Percentiles rank a stretch among this genome's conserved stretches.
Evolutionary conservation across 2,329 filamentous ascomycete genomes (phyloP).

Genomic region (Penicillium thymicola): DNA sequence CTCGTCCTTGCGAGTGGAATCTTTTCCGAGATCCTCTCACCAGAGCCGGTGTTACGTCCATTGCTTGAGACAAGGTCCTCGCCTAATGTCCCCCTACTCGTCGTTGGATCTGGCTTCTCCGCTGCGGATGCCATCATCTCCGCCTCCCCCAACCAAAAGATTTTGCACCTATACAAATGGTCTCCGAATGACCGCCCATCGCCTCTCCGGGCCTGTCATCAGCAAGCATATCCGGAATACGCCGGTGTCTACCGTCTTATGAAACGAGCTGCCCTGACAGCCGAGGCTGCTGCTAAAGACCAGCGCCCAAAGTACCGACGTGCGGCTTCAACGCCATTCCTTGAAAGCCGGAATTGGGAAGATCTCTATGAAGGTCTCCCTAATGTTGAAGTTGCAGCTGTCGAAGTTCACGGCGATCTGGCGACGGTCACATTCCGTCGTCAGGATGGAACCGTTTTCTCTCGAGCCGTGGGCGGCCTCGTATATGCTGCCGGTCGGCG

Average conservation of each 20-base stretch:
- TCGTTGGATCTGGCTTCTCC: constrained; percentile 61
- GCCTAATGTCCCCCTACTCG: constrained; percentile 46
- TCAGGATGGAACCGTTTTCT: constrained; percentile 43
- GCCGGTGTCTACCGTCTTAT: constrained; percentile 59
- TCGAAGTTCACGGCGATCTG: constrained; percentile 30
- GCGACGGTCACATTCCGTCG: constrained; percentile 46
- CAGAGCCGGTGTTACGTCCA: constrained; percentile 49
- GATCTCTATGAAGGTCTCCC: constrained; percentile 54
- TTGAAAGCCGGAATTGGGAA: constrained; percentile 50
- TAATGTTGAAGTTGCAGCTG: constrained; percentile 49
- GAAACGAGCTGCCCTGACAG: constrained; percentile 49
- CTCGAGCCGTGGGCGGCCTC: constrained; percentile 48
- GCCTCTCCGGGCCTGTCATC: constrained; percentile 57
- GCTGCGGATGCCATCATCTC: constrained; percentile 61
- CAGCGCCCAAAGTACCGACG: constrained; percentile 30
- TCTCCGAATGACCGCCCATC: constrained; percentile 54
- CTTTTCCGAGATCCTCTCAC: constrained; percentile 54
- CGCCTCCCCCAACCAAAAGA: constrained; percentile 36
- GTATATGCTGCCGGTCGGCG: constrained; percentile 57
- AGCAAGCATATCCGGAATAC: constrained; percentile 61
- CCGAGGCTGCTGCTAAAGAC: constrained; percentile 10
- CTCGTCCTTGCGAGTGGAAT: constrained; percentile 59
- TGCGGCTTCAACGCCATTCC: constrained; percentile 45
- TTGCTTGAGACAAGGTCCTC: constrained; percentile 36
- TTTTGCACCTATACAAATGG: constrained; percentile 62